Conservation (phyloP, 192 early-diverging fungal species). For the Linderina pennispora region DNA sequence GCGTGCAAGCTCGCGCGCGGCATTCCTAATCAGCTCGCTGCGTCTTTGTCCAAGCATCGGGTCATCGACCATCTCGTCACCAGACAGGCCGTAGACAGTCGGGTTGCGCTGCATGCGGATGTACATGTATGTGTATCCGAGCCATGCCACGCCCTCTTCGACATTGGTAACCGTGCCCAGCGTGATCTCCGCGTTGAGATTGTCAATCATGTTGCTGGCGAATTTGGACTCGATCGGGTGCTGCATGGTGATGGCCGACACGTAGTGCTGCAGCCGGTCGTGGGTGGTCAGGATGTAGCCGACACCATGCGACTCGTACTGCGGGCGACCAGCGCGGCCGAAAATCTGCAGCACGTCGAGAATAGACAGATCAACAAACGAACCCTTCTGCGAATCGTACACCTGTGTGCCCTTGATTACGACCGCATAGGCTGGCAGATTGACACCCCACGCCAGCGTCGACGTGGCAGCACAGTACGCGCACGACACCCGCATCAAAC, state of each 20-base stretch:
- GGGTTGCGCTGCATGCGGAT: constrained; percentile 97
- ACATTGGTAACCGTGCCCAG: constrained; percentile 93
- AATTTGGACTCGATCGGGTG: constrained; percentile 96
- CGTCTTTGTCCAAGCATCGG: constrained; percentile 74
- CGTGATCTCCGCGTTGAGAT: constrained; percentile 95
- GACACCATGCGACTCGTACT: constrained; percentile 87
- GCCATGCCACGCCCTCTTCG: constrained; percentile 94
- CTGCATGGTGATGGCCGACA: constrained; percentile 91
- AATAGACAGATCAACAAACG: constrained; percentile 91
- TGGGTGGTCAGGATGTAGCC: constrained; percentile 94
- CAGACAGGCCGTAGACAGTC: constrained; percentile 83
- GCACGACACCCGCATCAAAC: constrained; percentile 77
- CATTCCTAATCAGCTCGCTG: constrained; percentile 69
- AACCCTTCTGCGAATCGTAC: constrained; percentile 90
- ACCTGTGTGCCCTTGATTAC: constrained; percentile 98
- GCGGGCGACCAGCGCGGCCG: constrained; percentile 93
- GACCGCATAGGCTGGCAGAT: constrained; percentile 97
- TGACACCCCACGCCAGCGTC: constrained; percentile 98
- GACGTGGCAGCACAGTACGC: constrained; percentile 93
- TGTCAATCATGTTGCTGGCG: constrained; percentile 78
- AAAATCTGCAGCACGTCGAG: constrained; percentile 99
- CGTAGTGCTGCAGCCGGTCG: constrained; percentile 90
- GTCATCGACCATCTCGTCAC: constrained; percentile 69
- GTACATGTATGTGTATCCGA: constrained; percentile 95
- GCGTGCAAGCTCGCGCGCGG: constrained; percentile 68